Percentiles rank a stretch among this genome's conserved stretches.
Evolutionary conservation across 2,329 filamentous ascomycete genomes (phyloP).

Genomic region (Macrophomina pseudophaseolina): DNA sequence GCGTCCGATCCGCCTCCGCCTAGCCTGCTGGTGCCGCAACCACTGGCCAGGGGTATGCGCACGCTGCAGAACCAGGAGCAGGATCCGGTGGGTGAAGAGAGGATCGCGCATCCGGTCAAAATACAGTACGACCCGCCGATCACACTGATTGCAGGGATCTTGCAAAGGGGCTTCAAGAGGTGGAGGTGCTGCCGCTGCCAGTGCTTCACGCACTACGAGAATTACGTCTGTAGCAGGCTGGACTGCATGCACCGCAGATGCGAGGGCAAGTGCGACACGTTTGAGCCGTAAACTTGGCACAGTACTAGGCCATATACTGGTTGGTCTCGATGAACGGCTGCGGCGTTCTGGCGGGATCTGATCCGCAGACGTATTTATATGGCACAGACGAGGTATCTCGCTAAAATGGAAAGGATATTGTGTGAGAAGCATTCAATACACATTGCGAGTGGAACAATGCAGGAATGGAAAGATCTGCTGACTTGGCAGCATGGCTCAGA

Average conservation of each 20-base stretch:
- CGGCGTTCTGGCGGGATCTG: too few relatives aligned
- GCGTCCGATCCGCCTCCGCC: background rate
- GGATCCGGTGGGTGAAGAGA: background rate
- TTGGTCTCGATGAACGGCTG: too few relatives aligned
- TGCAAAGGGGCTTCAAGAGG: conserved; percentile 2
- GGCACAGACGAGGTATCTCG: too few relatives aligned
- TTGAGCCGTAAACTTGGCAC: background rate
- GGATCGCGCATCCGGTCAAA: background rate
- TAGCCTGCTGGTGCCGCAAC: background rate
- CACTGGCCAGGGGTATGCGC: background rate
- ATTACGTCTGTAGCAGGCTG: conserved; percentile 23
- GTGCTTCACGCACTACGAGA: conserved; percentile 27
- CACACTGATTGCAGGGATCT: background rate
- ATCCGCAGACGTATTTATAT: too few relatives aligned
- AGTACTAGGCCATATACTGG: background rate
- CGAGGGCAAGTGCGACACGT: conserved; percentile 5
- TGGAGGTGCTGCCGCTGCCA: conserved; percentile 27
- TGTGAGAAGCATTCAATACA: too few relatives aligned
- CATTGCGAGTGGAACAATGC: background rate
- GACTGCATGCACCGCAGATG: conserved; percentile 24
- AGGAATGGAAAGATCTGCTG: background rate
- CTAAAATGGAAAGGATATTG: too few relatives aligned
- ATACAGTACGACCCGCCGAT: conserved; percentile 6
- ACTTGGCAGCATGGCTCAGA: background rate
- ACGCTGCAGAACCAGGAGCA: background rate